Conservation (phyloP, 148 eudicot species). For the Fagopyrum esculentum region DNA sequence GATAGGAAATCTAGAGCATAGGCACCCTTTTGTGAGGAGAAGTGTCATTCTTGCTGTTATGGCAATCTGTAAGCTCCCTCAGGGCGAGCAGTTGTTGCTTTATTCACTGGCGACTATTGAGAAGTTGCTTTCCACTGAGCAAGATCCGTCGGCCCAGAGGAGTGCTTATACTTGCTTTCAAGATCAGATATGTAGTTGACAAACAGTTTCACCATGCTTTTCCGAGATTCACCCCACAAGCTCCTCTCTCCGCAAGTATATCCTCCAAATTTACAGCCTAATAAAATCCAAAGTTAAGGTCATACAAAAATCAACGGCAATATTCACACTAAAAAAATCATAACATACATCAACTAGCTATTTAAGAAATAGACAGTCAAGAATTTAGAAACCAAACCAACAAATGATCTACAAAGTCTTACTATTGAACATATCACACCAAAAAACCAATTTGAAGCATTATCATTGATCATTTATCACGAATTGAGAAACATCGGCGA, state of each 20-base stretch:
- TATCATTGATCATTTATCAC: not conserved
- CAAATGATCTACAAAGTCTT: not conserved
- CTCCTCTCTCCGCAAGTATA: conserved; percentile 86
- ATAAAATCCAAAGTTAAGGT: conserved; percentile 12
- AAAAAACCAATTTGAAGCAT: not conserved
- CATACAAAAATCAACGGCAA: not conserved
- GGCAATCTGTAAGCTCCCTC: conserved; percentile 77
- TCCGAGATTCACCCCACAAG: conserved; percentile 75
- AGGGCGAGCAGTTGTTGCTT: conserved; percentile 60
- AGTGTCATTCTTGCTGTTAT: conserved; percentile 64
- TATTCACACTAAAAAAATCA: not conserved
- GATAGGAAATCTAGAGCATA: conserved; percentile 56
- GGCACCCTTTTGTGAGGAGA: conserved; percentile 68
- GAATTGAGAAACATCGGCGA: not conserved
- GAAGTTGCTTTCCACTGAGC: conserved; percentile 59
- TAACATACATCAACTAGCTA: not conserved
- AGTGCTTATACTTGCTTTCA: conserved; percentile 85
- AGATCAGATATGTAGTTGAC: conserved; percentile 74
- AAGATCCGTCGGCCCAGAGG: conserved; percentile 79
- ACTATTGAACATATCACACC: not conserved
- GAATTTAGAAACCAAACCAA: not conserved
- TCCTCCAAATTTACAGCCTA: conserved; percentile 90
- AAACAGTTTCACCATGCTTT: conserved; percentile 64
- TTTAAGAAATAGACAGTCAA: not conserved
- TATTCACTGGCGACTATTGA: conserved; percentile 71